Evolutionary conservation across 2,329 filamentous ascomycete species (phyloP), one percentile per base, ranked within the genome.

Genomic region (Trichoderma gracile): DNA sequence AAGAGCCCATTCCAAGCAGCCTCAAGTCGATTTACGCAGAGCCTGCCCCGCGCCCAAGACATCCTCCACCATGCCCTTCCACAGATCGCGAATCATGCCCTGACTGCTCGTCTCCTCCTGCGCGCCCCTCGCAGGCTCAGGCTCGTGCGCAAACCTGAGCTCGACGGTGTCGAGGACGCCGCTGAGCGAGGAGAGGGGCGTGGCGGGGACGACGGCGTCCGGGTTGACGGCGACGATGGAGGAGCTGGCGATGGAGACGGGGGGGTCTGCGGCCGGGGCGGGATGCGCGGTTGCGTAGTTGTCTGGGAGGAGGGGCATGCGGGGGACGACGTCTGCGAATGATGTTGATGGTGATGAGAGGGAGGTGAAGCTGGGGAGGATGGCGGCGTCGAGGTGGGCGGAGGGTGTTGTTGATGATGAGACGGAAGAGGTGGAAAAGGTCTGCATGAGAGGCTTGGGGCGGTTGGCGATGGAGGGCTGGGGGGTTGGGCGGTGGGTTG

Each of bases 371-470:
- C 70, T 68, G 56, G 86, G 86, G 63, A 89, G 79, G 66, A 85
- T 74, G 66, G 81, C 78, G 72, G 78, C 79, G 76, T 88, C 84
- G 65, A 86, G 79, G 65, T 80, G 77, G 30, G 77, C 75, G n/a
- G 80, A 78, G 63, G 80, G 78, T 17, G 81, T 73, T 7, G 81
- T 74, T 19, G 81, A 79, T 23, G 19, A 23, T 9, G 81, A 80
- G 70, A 79, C 78, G 7, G 81, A 74, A 21, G 81, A 80, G 47
- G 81, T 81, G 70, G 79, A 78, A 78, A 88, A 88, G 71, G 83
- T 84, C 77, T 89, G 86, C 86, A 89, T 88, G 63, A 88, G 76
- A 46, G 85, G 86, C 71, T 82, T 77, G 65, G 77, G 76, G 68
- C 80, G 80, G 72, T 77, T 75, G 73, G 77, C 69, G 70, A 79